Evolutionary conservation across 441 rosid genomes (phyloP), one percentile per base, ranked within the genome.

Genomic region (Euphorbia celastroides): DNA sequence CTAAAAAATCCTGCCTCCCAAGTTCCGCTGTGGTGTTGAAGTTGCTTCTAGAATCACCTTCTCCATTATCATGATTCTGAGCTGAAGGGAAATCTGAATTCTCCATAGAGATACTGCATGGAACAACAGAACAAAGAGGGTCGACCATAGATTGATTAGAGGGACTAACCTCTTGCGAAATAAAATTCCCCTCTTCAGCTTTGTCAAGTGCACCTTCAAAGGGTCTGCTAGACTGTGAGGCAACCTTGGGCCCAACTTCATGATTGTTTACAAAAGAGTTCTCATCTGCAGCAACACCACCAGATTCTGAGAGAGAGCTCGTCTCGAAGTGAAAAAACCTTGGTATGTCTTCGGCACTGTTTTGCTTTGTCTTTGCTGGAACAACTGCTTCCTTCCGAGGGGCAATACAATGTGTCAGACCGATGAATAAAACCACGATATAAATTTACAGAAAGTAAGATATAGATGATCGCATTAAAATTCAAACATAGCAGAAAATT

Each of bases 51-150:
- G 78, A 66, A 75, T 64, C 68, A 70, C 12, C 77, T 59, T 70
- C 72, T 51, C 60, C 60, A 67, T 62, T 64, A 71, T 71, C 78
- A 65, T 66, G 78, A 66, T 67, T 44, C 64, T 51, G 68, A 65
- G 32, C 68, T 55, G 54, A 72, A 27, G 67, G 50, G 63, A 75
- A 65, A 60, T 48, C 68, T 51, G 66, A 48, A 72, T 72, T 55
- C 65, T 79, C 84, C 31, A 62, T 25, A 32, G 91, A 75, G 62
- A 88, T 70, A 65, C 89, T 84, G 78, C 94, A 88, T 56, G 89
- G 89, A 66, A 88, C 91, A 75, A 86, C 41, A 23, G 91, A 86
- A 77, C 91, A 86, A 74, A 88, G 94, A 74, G 89, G 88, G 75
- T 86, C 94, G 44, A 72, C 72, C 50, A 57, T 71, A 5, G 85